Conservation (phyloP, 441 rosid species). For the Adansonia madagascariensis region DNA sequence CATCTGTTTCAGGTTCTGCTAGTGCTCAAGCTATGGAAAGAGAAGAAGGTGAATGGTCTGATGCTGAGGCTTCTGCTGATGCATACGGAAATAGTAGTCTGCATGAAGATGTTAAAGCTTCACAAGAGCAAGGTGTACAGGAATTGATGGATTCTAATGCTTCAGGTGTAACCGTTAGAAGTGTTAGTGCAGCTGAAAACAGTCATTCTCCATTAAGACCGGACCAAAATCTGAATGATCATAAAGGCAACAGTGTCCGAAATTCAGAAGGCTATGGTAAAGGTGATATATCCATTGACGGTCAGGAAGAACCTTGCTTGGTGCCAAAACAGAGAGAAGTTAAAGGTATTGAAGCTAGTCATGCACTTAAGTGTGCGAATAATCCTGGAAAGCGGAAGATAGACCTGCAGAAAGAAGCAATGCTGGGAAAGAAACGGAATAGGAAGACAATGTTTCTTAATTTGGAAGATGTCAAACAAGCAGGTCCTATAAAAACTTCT, state of each 20-base stretch:
- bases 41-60: constrained; percentile 99
- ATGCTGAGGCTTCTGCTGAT: constrained; percentile 61
- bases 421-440: constrained; percentile 95
- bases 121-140: constrained; percentile 37
- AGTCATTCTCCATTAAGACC: constrained; percentile 36
- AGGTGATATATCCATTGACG: constrained; percentile 45
- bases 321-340: constrained; percentile 67
- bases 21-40: constrained; percentile 56
- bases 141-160: constrained; percentile 36
- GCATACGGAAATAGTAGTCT: constrained; percentile 35
- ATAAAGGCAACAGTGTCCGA: constrained; percentile 42
- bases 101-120: constrained; percentile 44
- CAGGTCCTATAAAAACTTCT: constrained; percentile 66
- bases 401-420: constrained; percentile 90
- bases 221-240: constrained; percentile 49
- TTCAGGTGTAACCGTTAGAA: constrained; percentile 35
- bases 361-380: constrained; percentile 71
- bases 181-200: constrained; percentile 43
- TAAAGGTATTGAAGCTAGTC: constrained; percentile 82
- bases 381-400: constrained; percentile 79
- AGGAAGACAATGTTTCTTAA: constrained; percentile 91
- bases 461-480: constrained; percentile 94
- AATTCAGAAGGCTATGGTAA: constrained; percentile 53
- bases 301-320: constrained; percentile 51
- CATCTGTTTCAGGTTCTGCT: constrained; percentile 39